Evolutionary conservation across 495 filamentous ascomycete species (phyloP), one percentile per base, ranked within the genome.

Genomic region (Immersiella caudata): DNA sequence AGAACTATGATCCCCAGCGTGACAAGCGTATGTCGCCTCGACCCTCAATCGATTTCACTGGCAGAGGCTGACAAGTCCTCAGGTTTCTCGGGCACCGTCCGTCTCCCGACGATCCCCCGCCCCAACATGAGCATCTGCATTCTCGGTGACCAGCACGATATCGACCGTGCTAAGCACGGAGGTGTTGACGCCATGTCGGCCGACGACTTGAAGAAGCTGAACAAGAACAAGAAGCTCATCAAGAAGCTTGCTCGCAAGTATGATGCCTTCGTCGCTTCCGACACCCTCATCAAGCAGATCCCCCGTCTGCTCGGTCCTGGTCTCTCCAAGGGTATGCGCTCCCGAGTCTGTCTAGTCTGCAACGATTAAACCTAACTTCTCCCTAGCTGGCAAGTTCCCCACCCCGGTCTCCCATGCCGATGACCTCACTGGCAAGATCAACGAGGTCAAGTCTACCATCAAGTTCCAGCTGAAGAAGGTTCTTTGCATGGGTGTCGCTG

Each of bases 221-320:
- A 99, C 89, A 99, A 98, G 91, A 99, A 99, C 91, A 99, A 99
- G 90, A 99, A 99, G 89, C 89, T 99, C 74, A 97, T 99, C 90
- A 99, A 99, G 91, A 99, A 98, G 89, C 92, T 99, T 68, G 96
- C 95, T 71, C 93, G 93, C 86, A 98, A 98, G 86, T 98, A 99
- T 89, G 96, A 99, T 85, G 94, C 94, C 72, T 99, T 99, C 85
- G 83, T 99, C 78, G 90, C 95, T 78, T 97, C 94, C 78, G 95
- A 99, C 76, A 82, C 89, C 78, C 83, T 99, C 72, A 96, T 99
- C 89, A 97, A 96, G 88, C 96, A 98, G 88, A 98, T 99, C 76
- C 95, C 95, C 70, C 95, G 95, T 96, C 93, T 99, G 75, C 83
- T 99, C 74, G 95, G 95, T 78, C 95, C 94, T 71, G 94, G 94